Percentiles rank a stretch among this genome's conserved stretches.
Conservation (phyloP, 805 yeast species). For the Lipomyces oligophaga region DNA sequence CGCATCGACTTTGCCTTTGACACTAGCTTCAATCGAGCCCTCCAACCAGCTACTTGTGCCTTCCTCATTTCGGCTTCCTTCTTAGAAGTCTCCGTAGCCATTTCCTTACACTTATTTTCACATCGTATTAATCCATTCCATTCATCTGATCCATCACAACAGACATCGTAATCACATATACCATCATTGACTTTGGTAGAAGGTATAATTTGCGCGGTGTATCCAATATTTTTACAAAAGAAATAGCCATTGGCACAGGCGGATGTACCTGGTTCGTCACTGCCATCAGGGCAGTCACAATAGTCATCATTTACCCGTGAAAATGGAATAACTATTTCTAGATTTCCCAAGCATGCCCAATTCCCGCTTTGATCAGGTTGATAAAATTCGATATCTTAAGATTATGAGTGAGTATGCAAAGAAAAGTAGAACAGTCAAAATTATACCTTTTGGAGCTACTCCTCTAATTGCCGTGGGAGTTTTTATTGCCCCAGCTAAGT, state of each 20-base stretch:
- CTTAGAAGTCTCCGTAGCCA: slow-evolving; percentile 42
- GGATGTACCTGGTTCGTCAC: slow-evolving; percentile 93
- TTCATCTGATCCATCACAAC: slow-evolving; percentile 97
- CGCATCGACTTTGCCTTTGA: slow-evolving; percentile 33
- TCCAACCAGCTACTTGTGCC: slow-evolving; percentile 39
- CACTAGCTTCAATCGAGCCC: slow-evolving; percentile 37
- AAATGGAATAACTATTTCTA: slow-evolving; percentile 57
- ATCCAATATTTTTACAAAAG: slow-evolving; percentile 77
- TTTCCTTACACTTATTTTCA: slow-evolving; percentile 52
- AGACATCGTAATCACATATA: slow-evolving; percentile 77
- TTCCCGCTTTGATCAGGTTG: slow-evolving; percentile 48
- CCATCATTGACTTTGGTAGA: slow-evolving; percentile 78
- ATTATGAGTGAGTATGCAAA: no score
- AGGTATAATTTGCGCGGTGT: slow-evolving; percentile 57
- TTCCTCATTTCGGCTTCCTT: slow-evolving; percentile 27
- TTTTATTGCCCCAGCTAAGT: no score
- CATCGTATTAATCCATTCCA: slow-evolving; percentile 45
- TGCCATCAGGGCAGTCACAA: slow-evolving; percentile 97
- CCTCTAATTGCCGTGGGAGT: no score
- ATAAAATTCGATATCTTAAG: slow-evolving; percentile 38
- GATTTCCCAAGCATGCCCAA: slow-evolving; percentile 69
- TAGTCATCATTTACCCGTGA: slow-evolving; percentile 77
- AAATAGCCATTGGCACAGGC: slow-evolving; percentile 64
- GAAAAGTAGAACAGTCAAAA: no score
- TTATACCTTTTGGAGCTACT: no score